phyloP scores from a whole-genome alignment of 2,329 filamentous ascomycete species.

The Curvularia sp. region DNA sequence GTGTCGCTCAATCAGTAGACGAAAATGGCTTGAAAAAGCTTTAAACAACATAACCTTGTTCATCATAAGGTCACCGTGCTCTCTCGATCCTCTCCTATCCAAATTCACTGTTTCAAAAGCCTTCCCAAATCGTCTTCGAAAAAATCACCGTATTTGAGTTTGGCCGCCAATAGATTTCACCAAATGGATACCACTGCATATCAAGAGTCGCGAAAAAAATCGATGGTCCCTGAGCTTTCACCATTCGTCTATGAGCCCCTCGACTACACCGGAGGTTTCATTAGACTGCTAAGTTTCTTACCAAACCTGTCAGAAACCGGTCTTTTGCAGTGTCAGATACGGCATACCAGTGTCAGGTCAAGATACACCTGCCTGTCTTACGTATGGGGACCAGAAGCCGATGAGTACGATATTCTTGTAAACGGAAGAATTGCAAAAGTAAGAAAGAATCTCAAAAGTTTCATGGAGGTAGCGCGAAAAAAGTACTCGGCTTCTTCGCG shows the following conservation, averaged over 20 bases:
- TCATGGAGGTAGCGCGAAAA: conserved; percentile 7
- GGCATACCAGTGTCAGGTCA: neutral
- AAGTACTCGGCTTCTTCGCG: neutral
- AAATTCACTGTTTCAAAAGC: neutral
- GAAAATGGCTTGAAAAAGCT: neutral
- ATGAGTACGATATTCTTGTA: conserved; percentile 2
- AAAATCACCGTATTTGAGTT: neutral
- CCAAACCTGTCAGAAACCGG: conserved; percentile 3
- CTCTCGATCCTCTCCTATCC: neutral
- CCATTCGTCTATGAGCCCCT: conserved; percentile 1
- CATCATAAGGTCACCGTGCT: neutral
- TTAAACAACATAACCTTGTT: neutral
- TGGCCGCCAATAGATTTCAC: neutral
- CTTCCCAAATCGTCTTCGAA: neutral
- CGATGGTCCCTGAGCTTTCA: neutral
- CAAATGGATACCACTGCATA: neutral
- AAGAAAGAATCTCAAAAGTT: conserved; percentile 17
- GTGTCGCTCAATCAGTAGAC: neutral
- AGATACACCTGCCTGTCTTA: conserved; percentile 23
- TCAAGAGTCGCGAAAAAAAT: neutral
- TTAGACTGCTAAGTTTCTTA: conserved; percentile 13
- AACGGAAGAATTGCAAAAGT: conserved; percentile 13
- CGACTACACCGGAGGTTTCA: conserved; percentile 7
- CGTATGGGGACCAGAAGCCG: conserved; percentile 13
- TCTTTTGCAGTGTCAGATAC: neutral